A percentile compares a stretch with the other conserved stretches of the same genome.
phyloP scores from a whole-genome alignment of 306 rosid genomes.

The Vigna angularis region DNA sequence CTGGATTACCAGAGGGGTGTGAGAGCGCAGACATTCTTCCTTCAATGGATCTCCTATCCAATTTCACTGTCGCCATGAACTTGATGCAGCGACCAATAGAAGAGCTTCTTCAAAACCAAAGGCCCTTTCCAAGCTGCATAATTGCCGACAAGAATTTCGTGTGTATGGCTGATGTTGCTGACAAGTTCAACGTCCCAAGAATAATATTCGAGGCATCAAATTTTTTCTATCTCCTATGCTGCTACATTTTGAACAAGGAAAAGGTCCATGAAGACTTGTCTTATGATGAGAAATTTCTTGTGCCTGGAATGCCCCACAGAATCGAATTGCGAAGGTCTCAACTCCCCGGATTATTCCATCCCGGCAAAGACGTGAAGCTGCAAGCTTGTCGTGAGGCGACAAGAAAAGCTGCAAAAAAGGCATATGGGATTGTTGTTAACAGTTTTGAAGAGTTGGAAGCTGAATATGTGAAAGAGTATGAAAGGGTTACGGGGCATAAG shows the following conservation, averaged over 20 bases:
- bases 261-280: constrained; percentile 32
- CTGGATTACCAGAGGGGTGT: constrained; percentile 58
- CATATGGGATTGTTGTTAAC: constrained; percentile 52
- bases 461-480: constrained; percentile 42
- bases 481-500: constrained; percentile 23
- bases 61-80: constrained; percentile 49
- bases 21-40: constrained; percentile 59
- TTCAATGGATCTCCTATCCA: constrained; percentile 43
- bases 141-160: constrained; percentile 48
- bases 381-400: constrained; percentile 12
- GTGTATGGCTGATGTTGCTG: constrained; percentile 44
- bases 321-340: constrained; percentile 41
- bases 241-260: neutral
- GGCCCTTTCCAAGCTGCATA: constrained; percentile 52
- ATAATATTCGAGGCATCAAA: constrained; percentile 50
- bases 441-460: constrained; percentile 54
- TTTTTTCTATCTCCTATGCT: constrained; percentile 52
- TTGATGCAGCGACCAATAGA: constrained; percentile 52
- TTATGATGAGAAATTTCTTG: constrained; percentile 33
- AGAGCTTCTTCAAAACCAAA: constrained; percentile 32
- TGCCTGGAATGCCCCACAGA: constrained; percentile 43
- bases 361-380: neutral
- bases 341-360: constrained; percentile 34
- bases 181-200: constrained; percentile 53
- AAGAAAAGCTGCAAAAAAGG: neutral